A percentile compares a stretch with the other conserved stretches of the same genome.
phyloP scores from a whole-genome alignment of 139 green algal genomes.

The Zygnema circumcarinatum region DNA sequence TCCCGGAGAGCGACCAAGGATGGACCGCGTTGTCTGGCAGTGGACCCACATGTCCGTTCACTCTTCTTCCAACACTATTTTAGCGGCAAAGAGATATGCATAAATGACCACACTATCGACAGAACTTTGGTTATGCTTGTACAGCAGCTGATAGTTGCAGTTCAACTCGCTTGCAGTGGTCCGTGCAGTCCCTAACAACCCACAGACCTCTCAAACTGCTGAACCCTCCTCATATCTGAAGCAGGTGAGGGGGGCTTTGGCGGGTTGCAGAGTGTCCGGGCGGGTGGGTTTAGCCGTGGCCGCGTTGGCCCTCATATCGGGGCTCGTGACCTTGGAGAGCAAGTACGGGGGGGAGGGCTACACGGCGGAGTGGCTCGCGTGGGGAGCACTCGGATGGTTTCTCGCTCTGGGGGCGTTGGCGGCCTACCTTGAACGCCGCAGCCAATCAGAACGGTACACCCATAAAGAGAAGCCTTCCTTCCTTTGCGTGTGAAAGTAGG shows the following conservation, averaged over 20 bases:
- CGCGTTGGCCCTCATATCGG: constrained; percentile 16
- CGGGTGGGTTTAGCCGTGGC: not conserved
- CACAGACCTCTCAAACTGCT: not conserved
- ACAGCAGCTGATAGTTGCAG: too few relatives aligned
- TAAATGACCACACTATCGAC: not conserved
- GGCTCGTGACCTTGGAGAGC: constrained; percentile 10
- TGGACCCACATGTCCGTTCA: constrained; percentile 45
- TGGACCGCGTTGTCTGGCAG: constrained; percentile 49
- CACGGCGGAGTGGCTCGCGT: constrained; percentile 17
- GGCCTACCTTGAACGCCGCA: not conserved
- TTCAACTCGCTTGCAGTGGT: not conserved
- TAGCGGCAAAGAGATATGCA: too few relatives aligned
- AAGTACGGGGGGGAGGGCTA: constrained; percentile 25
- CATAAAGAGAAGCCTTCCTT: not conserved
- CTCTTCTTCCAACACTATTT: not conserved
- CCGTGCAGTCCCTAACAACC: not conserved
- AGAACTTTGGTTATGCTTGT: not conserved
- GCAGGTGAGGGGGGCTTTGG: not conserved
- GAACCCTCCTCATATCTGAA: not conserved
- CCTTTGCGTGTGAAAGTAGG: not conserved
- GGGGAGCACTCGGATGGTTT: constrained; percentile 28
- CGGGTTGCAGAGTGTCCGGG: constrained; percentile 8
- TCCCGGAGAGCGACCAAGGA: constrained; percentile 15
- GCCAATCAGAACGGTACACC: not conserved
- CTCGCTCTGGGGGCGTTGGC: constrained; percentile 14